Evolutionary conservation across 2,329 filamentous ascomycete genomes (phyloP).

Genomic region (Westerdykella aurantiaca): DNA sequence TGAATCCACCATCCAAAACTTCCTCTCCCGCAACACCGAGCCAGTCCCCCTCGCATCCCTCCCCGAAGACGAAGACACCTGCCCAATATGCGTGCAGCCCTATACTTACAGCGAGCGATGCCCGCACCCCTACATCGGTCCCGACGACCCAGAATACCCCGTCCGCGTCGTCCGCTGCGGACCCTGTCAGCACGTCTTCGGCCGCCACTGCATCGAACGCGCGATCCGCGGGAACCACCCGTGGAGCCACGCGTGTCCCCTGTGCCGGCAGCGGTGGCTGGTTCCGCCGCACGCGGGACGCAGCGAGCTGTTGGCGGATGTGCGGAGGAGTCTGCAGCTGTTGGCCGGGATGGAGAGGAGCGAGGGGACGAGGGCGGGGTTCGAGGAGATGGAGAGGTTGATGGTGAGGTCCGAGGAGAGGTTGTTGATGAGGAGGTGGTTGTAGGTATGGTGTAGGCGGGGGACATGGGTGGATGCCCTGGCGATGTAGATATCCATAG

Average conservation of each 20-base stretch:
- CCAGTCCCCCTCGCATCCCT: slow-evolving; percentile 8
- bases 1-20: slow-evolving; percentile 13
- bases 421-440: slow-evolving; percentile 11
- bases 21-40: slow-evolving; percentile 14
- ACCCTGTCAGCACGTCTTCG: slow-evolving; percentile 14
- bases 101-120: slow-evolving; percentile 10
- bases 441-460: slow-evolving; percentile 6
- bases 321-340: slow-evolving; percentile 6
- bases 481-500: background rate
- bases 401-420: slow-evolving; percentile 11
- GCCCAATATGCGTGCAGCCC: slow-evolving; percentile 12
- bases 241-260: slow-evolving; percentile 19
- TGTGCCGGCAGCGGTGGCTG: slow-evolving; percentile 17
- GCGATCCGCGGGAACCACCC: slow-evolving; percentile 13
- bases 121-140: slow-evolving; percentile 14
- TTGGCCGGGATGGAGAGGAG: slow-evolving; percentile 5
- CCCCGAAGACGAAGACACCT: slow-evolving; percentile 2
- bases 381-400: slow-evolving; percentile 8
- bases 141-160: slow-evolving; percentile 15
- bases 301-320: slow-evolving; percentile 3
- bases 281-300: slow-evolving; percentile 10
- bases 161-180: slow-evolving; percentile 10
- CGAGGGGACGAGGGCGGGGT: slow-evolving; percentile 5
- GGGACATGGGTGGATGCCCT: background rate
- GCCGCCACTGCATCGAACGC: slow-evolving; percentile 14